Evolutionary conservation across 2,329 filamentous ascomycete species (phyloP).

Genomic region (Fusarium sp.): DNA sequence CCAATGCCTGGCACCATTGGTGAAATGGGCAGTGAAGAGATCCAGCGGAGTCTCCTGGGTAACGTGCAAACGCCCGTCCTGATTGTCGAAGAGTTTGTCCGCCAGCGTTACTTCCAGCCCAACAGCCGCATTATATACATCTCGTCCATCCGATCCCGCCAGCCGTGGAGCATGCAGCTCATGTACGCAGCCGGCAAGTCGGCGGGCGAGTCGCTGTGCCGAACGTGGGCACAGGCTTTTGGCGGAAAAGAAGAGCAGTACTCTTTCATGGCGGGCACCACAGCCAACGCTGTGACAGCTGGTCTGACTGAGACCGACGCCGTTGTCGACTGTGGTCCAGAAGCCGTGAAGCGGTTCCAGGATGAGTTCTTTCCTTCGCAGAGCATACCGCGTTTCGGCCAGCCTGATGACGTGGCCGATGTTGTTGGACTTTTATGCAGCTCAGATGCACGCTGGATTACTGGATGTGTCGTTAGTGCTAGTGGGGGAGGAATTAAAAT

Average conservation of each 20-base stretch:
- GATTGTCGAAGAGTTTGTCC: constrained; percentile 55
- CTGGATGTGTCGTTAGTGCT: constrained; percentile 54
- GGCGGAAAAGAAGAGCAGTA: constrained; percentile 54
- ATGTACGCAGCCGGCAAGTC: constrained; percentile 55
- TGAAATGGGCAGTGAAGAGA: constrained; percentile 44
- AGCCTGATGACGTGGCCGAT: constrained; percentile 56
- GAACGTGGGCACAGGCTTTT: constrained; percentile 56
- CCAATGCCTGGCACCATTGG: constrained; percentile 50
- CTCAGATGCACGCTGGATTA: constrained; percentile 55
- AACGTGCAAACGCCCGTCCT: constrained; percentile 55
- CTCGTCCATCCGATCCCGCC: constrained; percentile 52
- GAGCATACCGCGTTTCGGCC: constrained; percentile 52
- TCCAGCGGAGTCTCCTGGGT: constrained; percentile 52
- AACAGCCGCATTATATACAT: constrained; percentile 56
- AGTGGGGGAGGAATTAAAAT: constrained; percentile 56
- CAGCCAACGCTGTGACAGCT: constrained; percentile 53
- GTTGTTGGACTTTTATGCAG: constrained; percentile 55
- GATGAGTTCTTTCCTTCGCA: constrained; percentile 54
- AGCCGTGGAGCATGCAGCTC: constrained; percentile 53
- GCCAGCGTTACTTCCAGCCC: constrained; percentile 49
- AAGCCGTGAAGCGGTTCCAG: constrained; percentile 51
- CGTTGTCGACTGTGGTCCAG: constrained; percentile 52
- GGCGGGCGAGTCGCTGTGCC: constrained; percentile 54
- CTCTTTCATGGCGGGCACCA: constrained; percentile 55
- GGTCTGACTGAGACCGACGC: constrained; percentile 55